Base-by-base conservation (phyloP, 108 stramenopile genomes). In the Nitzschia sp. region DNA sequence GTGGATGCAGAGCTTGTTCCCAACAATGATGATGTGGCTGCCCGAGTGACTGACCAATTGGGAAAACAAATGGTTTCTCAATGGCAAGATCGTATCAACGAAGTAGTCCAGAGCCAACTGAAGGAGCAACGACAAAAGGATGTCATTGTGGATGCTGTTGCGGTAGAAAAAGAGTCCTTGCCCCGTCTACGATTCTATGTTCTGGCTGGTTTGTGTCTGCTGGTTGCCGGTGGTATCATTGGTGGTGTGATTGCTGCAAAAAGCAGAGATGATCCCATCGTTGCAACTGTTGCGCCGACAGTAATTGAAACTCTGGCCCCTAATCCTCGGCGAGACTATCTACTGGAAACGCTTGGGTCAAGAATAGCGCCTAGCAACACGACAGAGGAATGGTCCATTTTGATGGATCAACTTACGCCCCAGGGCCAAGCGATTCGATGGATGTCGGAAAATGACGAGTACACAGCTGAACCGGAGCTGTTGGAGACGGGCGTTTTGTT, bases 1-100 rank as follows among this genome's bases (percentile, higher is more conserved):
- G 57, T 65, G 37, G 64, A 15, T 46, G 62, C 62, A 0, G 43
- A 63, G 3, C 46, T 63, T 41, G 62, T 20, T 63, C 20, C 15
- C 17, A 51, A 65, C 52, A 51, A 48, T 24, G 64, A 42, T n/a
- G 51, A 53, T 44, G 25, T 65, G 2, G 64, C 50, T 2, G 64
- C 64, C 17, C 51, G 50, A 6, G 22, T 65, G 6, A 22, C 64
- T 1, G 64, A 65, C 38, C 48, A 51, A 14, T 15, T 65, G 29
- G 64, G 52, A 34, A 24, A 51, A 44, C 64, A 46, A 19, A 51
- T 65, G 42, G 52, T 34, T 11, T 50, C 51, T 3, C 64, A 52
- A 52, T 39, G 11, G 29, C 57, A 58, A 58, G 37, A 58, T 6
- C 57, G 57, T 19, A 26, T 65, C 10, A 65, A 65, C 14, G 50